Percentiles rank a stretch among this genome's conserved stretches.
phyloP scores from a whole-genome alignment of 2,329 filamentous ascomycete genomes.

The Colletotrichum acutatum region DNA sequence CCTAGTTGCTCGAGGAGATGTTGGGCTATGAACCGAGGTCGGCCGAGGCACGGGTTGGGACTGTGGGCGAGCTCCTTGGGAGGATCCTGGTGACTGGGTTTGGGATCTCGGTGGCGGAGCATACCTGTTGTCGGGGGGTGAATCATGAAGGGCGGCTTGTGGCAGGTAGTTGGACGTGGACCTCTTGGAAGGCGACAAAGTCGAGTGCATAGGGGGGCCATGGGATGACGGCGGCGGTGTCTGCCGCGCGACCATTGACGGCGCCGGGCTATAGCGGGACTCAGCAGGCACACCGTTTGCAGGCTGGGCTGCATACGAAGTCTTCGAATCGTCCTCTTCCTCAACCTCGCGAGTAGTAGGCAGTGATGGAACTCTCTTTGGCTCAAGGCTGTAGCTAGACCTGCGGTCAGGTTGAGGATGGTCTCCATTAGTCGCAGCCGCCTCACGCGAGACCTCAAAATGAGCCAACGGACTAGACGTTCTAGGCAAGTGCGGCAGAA shows the following conservation, averaged over 20 bases:
- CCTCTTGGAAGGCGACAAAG: constrained; percentile 68
- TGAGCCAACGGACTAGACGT: constrained; percentile 75
- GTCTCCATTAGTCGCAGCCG: constrained; percentile 51
- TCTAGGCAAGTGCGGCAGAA: constrained; percentile 69
- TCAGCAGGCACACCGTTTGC: constrained; percentile 41
- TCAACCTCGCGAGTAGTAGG: constrained; percentile 72
- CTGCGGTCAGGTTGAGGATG: constrained; percentile 57
- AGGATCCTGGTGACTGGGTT: constrained; percentile 69
- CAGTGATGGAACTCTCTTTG: constrained; percentile 65
- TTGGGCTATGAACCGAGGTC: constrained; percentile 62
- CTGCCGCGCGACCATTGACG: constrained; percentile 49
- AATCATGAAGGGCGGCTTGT: constrained; percentile 40
- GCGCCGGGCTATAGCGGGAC: constrained; percentile 52
- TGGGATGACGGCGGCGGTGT: constrained; percentile 60
- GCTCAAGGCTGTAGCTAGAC: constrained; percentile 65
- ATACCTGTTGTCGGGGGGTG: constrained; percentile 52
- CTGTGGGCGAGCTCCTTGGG: constrained; percentile 52
- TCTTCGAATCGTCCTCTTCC: constrained; percentile 59
- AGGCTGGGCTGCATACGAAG: constrained; percentile 10
- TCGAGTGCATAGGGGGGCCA: constrained; percentile 50
- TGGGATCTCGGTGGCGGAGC: constrained; percentile 68
- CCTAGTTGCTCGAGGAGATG: constrained; percentile 46
- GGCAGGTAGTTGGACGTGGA: constrained; percentile 63
- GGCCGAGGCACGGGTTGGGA: constrained; percentile 63
- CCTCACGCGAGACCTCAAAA: constrained; percentile 60